A percentile compares a stretch with the other conserved stretches of the same genome.
phyloP scores from a whole-genome alignment of 805 yeast species.

The Isabelozyma rhagii region DNA sequence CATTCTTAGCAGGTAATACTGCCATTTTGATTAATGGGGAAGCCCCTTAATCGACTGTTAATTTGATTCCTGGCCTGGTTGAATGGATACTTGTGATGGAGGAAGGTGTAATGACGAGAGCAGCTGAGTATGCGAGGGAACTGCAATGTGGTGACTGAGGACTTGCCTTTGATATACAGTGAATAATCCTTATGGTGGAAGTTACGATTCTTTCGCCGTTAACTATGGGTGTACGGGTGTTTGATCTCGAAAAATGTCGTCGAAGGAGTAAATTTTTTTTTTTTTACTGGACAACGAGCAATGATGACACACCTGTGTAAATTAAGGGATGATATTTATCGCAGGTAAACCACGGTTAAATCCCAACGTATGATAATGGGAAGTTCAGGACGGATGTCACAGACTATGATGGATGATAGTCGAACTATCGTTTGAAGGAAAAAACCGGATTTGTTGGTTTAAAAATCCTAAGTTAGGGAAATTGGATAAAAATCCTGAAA shows the following conservation, averaged over 20 bases:
- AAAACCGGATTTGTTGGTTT: background rate
- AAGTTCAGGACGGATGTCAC: background rate
- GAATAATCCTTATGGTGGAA: background rate
- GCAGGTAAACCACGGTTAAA: background rate
- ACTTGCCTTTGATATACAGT: background rate
- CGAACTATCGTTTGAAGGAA: background rate
- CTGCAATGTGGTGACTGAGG: background rate
- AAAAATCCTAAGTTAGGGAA: background rate
- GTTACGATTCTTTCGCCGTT: background rate
- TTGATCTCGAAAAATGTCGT: conserved; percentile 17
- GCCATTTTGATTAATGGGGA: conserved; percentile 26
- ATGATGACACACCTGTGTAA: background rate
- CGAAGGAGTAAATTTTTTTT: conserved; percentile 2
- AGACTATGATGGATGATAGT: background rate
- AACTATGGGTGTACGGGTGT: conserved; percentile 25
- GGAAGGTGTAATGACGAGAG: background rate
- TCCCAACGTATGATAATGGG: background rate
- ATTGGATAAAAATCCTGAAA: background rate
- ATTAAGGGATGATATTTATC: background rate
- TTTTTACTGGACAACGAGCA: background rate
- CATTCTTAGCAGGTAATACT: conserved; percentile 35
- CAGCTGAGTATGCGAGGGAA: background rate
- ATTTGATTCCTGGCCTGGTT: background rate
- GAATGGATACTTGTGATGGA: background rate
- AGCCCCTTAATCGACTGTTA: background rate